Conservation (phyloP, 208 protist species). For the Angomonas desouzai region DNA sequence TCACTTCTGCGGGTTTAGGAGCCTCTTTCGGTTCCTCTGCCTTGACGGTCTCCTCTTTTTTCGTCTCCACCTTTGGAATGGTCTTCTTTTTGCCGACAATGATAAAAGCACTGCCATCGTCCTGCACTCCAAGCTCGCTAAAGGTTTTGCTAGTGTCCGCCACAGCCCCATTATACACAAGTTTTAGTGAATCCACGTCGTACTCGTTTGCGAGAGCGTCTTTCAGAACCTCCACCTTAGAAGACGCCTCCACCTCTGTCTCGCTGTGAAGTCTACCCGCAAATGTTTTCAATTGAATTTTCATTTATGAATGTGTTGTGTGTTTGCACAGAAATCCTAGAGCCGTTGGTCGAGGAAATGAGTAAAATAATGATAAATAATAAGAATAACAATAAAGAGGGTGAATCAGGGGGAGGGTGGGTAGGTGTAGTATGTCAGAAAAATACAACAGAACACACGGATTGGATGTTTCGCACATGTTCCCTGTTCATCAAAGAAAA, state of each 20-base stretch:
- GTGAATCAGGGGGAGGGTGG: too few species aligned
- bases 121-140: constrained; percentile 33
- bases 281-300: constrained; percentile 69
- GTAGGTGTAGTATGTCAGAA: not conserved
- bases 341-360: too few species aligned
- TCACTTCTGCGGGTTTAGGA: not conserved
- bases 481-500: not conserved
- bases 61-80: constrained; percentile 7
- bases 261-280: constrained; percentile 44
- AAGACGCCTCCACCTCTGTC: constrained; percentile 40
- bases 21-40: constrained; percentile 8
- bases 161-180: constrained; percentile 75
- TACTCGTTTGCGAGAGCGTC: constrained; percentile 70
- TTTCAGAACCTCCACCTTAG: constrained; percentile 58
- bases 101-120: constrained; percentile 49
- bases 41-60: not conserved
- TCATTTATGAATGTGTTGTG: constrained; percentile 30
- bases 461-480: too few species aligned
- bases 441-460: constrained; percentile 1
- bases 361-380: not conserved
- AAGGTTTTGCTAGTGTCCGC: constrained; percentile 60
- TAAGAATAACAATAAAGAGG: not conserved
- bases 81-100: constrained; percentile 74
- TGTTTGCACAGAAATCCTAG: not conserved
- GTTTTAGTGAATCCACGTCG: constrained; percentile 43